These are phyloP conservation scores for Podila epigama DNA, from an alignment of 192 early-diverging fungal species.

Conservation along the genomic window DNA sequence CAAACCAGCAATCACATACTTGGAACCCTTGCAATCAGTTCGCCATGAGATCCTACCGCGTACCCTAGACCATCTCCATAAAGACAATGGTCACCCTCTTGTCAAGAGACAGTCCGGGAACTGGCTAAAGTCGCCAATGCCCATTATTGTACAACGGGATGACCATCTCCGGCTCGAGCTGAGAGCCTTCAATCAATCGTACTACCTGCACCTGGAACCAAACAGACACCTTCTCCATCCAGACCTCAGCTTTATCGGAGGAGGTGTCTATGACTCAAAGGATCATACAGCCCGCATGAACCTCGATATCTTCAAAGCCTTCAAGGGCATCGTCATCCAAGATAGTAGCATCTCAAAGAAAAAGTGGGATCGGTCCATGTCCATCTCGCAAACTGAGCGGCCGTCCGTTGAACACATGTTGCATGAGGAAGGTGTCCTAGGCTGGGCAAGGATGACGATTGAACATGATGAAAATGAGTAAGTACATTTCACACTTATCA, in stretches of 20 bases:
- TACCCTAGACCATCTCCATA: neutral
- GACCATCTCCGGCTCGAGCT: conserved; percentile 13
- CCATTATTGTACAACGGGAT: conserved; percentile 1
- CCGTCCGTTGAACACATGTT: conserved; percentile 9
- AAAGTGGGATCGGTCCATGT: conserved; percentile 16
- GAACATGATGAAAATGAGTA: conserved; percentile 21
- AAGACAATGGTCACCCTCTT: neutral
- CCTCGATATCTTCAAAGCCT: conserved; percentile 6
- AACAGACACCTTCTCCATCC: conserved; percentile 28
- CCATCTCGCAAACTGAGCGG: neutral
- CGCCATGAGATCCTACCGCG: conserved; percentile 24
- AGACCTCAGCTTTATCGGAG: neutral
- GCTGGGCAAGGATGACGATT: conserved; percentile 37
- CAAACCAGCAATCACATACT: conserved; percentile 12
- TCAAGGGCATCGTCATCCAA: conserved; percentile 25
- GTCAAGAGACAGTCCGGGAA: neutral
- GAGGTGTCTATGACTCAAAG: neutral
- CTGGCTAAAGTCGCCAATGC: neutral
- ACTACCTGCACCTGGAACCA: conserved; percentile 20
- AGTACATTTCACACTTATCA: neutral
- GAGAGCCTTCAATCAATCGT: conserved; percentile 16
- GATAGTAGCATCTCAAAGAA: neutral
- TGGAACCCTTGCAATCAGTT: conserved; percentile 4
- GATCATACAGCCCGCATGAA: no score
- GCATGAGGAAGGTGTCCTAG: conserved; percentile 24